Conservation (phyloP, 2,329 filamentous ascomycete genomes). For the Ceratocystis variospora region DNA sequence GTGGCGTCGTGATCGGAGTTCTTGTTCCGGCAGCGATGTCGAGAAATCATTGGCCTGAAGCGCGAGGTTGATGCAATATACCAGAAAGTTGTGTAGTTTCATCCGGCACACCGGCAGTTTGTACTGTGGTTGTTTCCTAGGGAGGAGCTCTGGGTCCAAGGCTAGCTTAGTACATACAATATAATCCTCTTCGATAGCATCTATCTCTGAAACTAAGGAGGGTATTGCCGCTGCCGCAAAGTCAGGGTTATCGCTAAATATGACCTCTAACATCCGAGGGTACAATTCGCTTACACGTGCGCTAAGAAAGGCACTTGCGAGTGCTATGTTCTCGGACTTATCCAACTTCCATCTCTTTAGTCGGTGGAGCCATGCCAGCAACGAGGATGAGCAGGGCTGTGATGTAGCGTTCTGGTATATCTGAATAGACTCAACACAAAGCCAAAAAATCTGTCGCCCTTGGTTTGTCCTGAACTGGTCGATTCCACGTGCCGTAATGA, state of each 20-base stretch:
- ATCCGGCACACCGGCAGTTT: constrained; percentile 15
- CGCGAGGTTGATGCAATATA: constrained; percentile 14
- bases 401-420: constrained; percentile 16
- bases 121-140: constrained; percentile 1
- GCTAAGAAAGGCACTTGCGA: constrained; percentile 11
- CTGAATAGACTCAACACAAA: constrained; percentile 17
- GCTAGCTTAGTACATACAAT: background rate
- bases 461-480: constrained; percentile 13
- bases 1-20: background rate
- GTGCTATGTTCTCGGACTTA: constrained; percentile 1
- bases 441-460: constrained; percentile 17
- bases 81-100: constrained; percentile 16
- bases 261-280: constrained; percentile 11
- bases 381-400: constrained; percentile 6
- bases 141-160: background rate
- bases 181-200: constrained; percentile 10
- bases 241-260: background rate
- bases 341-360: constrained; percentile 10
- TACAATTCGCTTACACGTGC: constrained; percentile 12
- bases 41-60: background rate
- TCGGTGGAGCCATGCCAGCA: constrained; percentile 15
- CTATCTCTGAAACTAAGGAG: background rate
- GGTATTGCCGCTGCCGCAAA: constrained; percentile 11
- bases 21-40: background rate
- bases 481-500: constrained; percentile 13